Conservation (phyloP, 1,284 basidiomycete genomes). For the Boletellus dicymbophilus region DNA sequence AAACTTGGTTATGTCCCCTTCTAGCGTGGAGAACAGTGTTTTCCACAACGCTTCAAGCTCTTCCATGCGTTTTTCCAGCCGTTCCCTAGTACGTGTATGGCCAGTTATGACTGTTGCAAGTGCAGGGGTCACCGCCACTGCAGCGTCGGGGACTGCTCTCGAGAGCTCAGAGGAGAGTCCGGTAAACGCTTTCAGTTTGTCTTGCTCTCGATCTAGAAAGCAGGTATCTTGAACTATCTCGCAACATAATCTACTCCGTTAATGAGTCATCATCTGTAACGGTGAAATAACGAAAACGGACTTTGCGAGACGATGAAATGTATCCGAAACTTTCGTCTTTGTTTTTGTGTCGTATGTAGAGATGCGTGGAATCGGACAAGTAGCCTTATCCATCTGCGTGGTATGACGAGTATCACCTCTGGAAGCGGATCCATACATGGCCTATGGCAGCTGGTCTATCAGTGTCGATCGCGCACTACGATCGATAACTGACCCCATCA, state of each 20-base stretch:
- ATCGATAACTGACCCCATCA: slow-evolving; percentile 27
- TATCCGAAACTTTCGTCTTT: slow-evolving; percentile 18
- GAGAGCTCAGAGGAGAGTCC: slow-evolving; percentile 48
- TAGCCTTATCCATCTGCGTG: slow-evolving; percentile 7
- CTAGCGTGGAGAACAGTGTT: slow-evolving; percentile 42
- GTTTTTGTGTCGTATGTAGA: slow-evolving; percentile 8
- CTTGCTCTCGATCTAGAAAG: slow-evolving; percentile 42
- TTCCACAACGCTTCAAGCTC: slow-evolving; percentile 46
- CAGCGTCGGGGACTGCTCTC: slow-evolving; percentile 41
- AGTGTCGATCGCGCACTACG: slow-evolving; percentile 5
- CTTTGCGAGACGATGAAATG: slow-evolving; percentile 43
- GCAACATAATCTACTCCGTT: slow-evolving; percentile 42
- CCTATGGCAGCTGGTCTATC: slow-evolving; percentile 21
- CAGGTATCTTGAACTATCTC: slow-evolving; percentile 44
- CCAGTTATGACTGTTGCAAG: slow-evolving; percentile 44
- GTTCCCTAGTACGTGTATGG: slow-evolving; percentile 44
- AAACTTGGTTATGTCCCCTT: slow-evolving; percentile 38
- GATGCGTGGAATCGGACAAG: background rate
- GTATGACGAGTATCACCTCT: slow-evolving; percentile 4
- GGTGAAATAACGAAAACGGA: slow-evolving; percentile 24
- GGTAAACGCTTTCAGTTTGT: slow-evolving; percentile 43
- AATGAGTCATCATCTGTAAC: slow-evolving; percentile 10
- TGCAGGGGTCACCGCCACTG: slow-evolving; percentile 42
- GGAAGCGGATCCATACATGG: slow-evolving; percentile 9
- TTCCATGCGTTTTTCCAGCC: slow-evolving; percentile 38